These are phyloP conservation scores for Alternaria atra DNA, from an alignment of 2,329 filamentous ascomycete genomes.

Conservation along the genomic window DNA sequence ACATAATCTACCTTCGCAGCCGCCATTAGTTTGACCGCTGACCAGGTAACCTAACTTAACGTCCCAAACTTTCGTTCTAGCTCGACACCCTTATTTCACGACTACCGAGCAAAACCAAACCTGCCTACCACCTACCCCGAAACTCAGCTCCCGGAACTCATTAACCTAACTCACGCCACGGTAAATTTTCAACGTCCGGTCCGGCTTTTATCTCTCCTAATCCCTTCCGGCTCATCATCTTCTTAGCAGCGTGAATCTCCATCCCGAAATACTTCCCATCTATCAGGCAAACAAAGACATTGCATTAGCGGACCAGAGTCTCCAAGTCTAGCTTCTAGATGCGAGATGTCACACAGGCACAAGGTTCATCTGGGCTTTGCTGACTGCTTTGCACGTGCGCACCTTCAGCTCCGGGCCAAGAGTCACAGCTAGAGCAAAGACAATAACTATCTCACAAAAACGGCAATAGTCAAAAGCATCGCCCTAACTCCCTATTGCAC, in stretches of 20 bases:
- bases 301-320: not conserved
- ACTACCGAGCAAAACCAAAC: not conserved
- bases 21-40: not conserved
- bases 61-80: conserved; percentile 3
- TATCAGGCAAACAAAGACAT: not conserved
- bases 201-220: not conserved
- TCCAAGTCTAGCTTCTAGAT: not conserved
- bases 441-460: not conserved
- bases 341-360: not conserved
- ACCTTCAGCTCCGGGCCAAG: not conserved
- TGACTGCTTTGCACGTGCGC: not conserved
- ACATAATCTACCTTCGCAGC: not conserved
- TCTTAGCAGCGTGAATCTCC: not conserved
- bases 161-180: not conserved
- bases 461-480: not conserved
- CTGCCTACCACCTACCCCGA: not conserved
- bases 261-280: not conserved
- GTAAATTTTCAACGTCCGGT: not conserved
- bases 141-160: not conserved
- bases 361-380: not conserved
- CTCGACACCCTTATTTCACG: not conserved
- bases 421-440: not conserved
- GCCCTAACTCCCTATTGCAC: not conserved
- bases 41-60: not conserved
- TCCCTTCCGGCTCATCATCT: not conserved